A percentile compares a stretch with the other conserved stretches of the same genome.
Evolutionary conservation across 768 basidiomycete genomes (phyloP).

Genomic region (Mycena floridula): DNA sequence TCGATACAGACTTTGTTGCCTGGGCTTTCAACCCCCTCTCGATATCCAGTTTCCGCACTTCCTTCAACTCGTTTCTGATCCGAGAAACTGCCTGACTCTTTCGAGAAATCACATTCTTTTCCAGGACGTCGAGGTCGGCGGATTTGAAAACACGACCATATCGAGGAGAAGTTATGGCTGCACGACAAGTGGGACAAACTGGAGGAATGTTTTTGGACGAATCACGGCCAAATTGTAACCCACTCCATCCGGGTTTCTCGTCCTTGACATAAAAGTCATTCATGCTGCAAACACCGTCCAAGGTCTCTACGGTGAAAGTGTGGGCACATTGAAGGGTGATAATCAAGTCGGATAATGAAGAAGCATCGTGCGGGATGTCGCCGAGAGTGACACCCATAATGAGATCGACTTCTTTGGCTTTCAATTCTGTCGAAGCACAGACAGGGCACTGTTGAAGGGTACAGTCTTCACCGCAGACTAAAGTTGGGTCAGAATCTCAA

Average conservation of each 20-base stretch:
- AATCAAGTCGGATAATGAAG: slow-evolving; percentile 39
- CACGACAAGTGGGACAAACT: slow-evolving; percentile 57
- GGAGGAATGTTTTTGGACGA: slow-evolving; percentile 35
- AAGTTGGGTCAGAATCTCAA: slow-evolving; percentile 2
- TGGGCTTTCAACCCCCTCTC: background rate
- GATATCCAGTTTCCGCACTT: background rate
- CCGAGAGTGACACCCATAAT: slow-evolving; percentile 43
- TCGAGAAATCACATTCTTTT: slow-evolving; percentile 49
- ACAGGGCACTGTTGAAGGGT: slow-evolving; percentile 42
- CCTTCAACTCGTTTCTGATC: background rate
- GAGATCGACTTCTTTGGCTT: slow-evolving; percentile 49
- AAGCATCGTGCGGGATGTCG: slow-evolving; percentile 37
- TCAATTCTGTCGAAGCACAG: slow-evolving; percentile 36
- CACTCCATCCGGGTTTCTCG: slow-evolving; percentile 31
- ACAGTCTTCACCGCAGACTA: slow-evolving; percentile 70
- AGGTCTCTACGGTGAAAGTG: slow-evolving; percentile 63
- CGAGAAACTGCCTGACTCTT: slow-evolving; percentile 29
- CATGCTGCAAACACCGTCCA: slow-evolving; percentile 56
- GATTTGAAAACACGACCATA: slow-evolving; percentile 60
- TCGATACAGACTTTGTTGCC: background rate
- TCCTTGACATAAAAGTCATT: slow-evolving; percentile 40
- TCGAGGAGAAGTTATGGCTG: slow-evolving; percentile 47
- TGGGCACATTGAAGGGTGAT: slow-evolving; percentile 62
- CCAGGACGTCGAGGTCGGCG: slow-evolving; percentile 58
- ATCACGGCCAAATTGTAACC: slow-evolving; percentile 33